Base-by-base conservation (phyloP, 2,329 filamentous ascomycete genomes). In the Pleurostoma richardsiae region DNA sequence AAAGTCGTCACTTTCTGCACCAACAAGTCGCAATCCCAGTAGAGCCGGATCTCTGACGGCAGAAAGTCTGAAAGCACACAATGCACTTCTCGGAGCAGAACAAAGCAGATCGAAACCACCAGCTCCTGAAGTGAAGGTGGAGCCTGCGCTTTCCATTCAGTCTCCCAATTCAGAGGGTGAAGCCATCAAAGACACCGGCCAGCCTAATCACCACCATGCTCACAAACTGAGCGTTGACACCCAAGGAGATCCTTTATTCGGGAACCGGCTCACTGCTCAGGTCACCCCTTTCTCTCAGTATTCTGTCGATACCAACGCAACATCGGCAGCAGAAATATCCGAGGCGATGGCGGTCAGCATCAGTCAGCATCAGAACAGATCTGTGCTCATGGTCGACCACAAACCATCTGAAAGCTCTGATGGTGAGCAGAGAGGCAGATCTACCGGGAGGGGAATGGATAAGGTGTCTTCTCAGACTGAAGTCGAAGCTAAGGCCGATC, bases 321-420 rank as follows among this genome's bases (percentile, higher is more conserved):
- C 81, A n/a, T 82, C 77, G 3, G 70, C 72, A 40, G 71, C 73
- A 4, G 81, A 83, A 53, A 74, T 85, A 39, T 81, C 80, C 1
- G 80, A 85, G 63, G 82, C 82, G 31, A 65, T 77, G 58, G 79
- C 78, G 38, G 73, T 85, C 46, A 80, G 73, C 50, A 80, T 85
- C 55, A 83, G 77, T 53, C 73, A 77, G 26, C 82, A 85, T 52
- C 80, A 85, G 55, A 85, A 84, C 54, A 82, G 75, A 42, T 85
- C 82, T 4, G 65, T 85, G 8, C 60, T 83, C 39, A 72, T 85
- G 63, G 76, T 85, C 30, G 68, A 82, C 52, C 76, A 82, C 39
- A 76, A 70, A 57, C 73, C 71, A 28, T 75, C 73, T 0, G 73
- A 76, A 47, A 65, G 62, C 41, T 69, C 71, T 26, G 69, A 71